These are phyloP conservation scores for Boeremia lycopersici DNA, from an alignment of 2,329 filamentous ascomycete genomes.

Conservation along the genomic window DNA sequence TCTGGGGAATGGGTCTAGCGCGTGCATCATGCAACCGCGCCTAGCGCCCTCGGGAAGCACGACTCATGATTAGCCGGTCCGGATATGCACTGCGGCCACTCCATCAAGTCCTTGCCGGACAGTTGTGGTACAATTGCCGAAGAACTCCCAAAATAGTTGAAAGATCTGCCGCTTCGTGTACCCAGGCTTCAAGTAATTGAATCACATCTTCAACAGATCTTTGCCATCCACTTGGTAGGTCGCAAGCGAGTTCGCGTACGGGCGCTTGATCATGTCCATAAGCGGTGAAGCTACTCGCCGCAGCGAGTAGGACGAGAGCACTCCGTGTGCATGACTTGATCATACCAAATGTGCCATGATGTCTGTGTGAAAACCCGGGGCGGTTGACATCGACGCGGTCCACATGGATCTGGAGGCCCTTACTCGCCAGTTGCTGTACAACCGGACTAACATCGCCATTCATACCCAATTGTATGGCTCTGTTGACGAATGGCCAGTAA, in stretches of 20 bases:
- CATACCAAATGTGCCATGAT: slow-evolving; percentile 17
- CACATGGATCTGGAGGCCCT: background rate
- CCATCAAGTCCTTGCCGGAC: background rate
- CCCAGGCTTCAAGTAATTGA: background rate
- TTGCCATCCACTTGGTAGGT: background rate
- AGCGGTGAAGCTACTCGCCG: background rate
- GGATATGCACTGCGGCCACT: background rate
- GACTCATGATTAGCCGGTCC: background rate
- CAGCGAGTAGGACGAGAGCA: slow-evolving; percentile 12
- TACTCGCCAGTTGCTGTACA: background rate
- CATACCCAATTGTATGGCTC: background rate
- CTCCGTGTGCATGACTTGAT: slow-evolving; percentile 11
- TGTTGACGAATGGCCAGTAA: background rate
- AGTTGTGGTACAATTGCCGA: background rate
- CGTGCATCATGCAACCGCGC: background rate
- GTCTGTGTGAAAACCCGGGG: slow-evolving; percentile 5
- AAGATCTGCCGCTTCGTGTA: background rate
- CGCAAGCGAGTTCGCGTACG: background rate
- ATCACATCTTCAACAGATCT: background rate
- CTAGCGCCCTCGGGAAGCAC: background rate
- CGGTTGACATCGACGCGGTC: background rate
- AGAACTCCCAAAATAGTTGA: background rate
- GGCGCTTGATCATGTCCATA: no score
- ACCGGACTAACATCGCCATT: background rate
- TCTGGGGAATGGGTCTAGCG: background rate